phyloP scores from a whole-genome alignment of 1,284 basidiomycete genomes.

The Boletellus sp. region DNA sequence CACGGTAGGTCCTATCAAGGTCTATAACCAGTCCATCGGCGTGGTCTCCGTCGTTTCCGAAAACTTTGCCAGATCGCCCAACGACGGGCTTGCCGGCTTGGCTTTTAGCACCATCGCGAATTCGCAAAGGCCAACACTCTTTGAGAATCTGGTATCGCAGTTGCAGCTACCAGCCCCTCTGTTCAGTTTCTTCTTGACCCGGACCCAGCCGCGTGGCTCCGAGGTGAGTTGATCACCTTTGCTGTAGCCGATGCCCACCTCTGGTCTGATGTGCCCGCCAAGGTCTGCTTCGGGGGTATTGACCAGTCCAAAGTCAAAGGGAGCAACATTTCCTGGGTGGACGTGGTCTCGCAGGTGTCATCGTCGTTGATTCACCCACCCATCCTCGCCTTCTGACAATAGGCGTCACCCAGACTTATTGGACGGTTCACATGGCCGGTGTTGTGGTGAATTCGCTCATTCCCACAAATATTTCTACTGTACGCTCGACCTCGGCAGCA shows the following conservation, averaged over 20 bases:
- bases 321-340: conserved; percentile 48
- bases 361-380: background rate
- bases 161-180: conserved; percentile 41
- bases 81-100: conserved; percentile 55
- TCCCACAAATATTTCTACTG: conserved; percentile 32
- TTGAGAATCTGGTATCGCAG: conserved; percentile 55
- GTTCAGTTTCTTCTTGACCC: conserved; percentile 57
- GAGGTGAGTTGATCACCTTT: conserved; percentile 35
- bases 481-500: conserved; percentile 24
- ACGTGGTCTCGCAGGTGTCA: conserved; percentile 45
- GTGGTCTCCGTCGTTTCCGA: conserved; percentile 40
- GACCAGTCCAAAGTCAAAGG: conserved; percentile 45
- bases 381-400: background rate
- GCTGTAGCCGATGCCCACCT: background rate
- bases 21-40: conserved; percentile 48
- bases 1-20: conserved; percentile 41
- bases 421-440: conserved; percentile 48
- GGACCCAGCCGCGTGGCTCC: conserved; percentile 45
- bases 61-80: conserved; percentile 44
- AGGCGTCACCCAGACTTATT: conserved; percentile 44
- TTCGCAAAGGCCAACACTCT: conserved; percentile 48
- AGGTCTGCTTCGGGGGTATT: conserved; percentile 60
- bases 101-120: conserved; percentile 54
- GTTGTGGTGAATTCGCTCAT: conserved; percentile 34
- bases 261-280: background rate